A percentile compares a stretch with the other conserved stretches of the same genome.
These are phyloP conservation scores for Xylariales sp. DNA, from an alignment of 2,329 filamentous ascomycete species.

Conservation along the genomic window DNA sequence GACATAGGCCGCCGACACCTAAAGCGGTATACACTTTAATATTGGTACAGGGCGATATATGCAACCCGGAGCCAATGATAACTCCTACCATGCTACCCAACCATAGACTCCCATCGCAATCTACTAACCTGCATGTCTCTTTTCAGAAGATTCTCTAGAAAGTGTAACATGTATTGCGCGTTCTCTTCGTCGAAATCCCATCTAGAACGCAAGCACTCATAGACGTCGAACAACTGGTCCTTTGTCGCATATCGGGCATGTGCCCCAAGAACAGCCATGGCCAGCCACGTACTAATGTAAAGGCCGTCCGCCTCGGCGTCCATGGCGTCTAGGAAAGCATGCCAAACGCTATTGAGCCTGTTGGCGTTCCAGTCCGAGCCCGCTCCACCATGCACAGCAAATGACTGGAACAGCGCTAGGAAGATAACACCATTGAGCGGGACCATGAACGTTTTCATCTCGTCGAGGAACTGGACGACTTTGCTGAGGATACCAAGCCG, in stretches of 20 bases:
- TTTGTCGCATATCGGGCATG: constrained; percentile 69
- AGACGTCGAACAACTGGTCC: constrained; percentile 66
- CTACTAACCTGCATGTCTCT: constrained; percentile 30
- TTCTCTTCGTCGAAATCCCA: constrained; percentile 59
- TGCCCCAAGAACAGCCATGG: constrained; percentile 70
- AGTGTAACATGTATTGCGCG: constrained; percentile 59
- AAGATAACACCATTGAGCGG: constrained; percentile 82
- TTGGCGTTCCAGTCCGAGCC: constrained; percentile 77
- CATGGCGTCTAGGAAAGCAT: constrained; percentile 68
- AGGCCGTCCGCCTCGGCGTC: constrained; percentile 60
- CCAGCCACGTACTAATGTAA: constrained; percentile 69
- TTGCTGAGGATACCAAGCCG: constrained; percentile 76
- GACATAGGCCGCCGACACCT: background rate
- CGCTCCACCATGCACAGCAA: constrained; percentile 75
- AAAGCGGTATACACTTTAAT: constrained; percentile 19
- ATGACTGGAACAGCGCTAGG: constrained; percentile 84
- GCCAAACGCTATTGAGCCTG: constrained; percentile 76
- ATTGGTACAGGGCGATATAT: constrained; percentile 19
- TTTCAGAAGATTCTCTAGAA: constrained; percentile 57
- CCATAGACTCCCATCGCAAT: constrained; percentile 5
- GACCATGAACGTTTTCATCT: constrained; percentile 79
- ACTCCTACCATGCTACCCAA: background rate
- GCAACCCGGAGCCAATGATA: background rate
- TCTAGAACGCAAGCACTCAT: constrained; percentile 59
- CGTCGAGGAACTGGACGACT: constrained; percentile 77